Evolutionary conservation across 2,329 filamentous ascomycete species (phyloP), one percentile per base, ranked within the genome.

Genomic region (Cladosporium colombiae): DNA sequence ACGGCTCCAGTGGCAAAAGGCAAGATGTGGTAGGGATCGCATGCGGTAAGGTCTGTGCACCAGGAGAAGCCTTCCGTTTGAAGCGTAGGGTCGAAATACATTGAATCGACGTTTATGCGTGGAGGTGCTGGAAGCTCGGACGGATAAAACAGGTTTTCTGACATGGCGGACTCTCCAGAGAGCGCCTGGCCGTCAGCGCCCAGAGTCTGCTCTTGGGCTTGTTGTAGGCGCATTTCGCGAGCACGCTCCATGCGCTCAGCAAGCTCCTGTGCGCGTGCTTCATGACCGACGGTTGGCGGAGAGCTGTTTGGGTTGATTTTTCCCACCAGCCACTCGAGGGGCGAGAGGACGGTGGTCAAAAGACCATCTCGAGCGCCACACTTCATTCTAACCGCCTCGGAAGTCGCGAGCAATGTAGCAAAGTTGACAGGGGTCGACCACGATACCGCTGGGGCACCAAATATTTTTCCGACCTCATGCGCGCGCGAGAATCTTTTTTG

Each of bases 51-150:
- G 72, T 89, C 80, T 1, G 82, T 80, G 65, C 88, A 88, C 86
- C 86, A 89, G 1, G 87, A 77, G 3, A 83, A 80, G n/a, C 86
- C 86, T 75, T 88, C 86, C 8, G 74, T 80, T 5, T 82, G 80
- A 18, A 89, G 75, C 5, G 81, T 80, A 3, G 82, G 81, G 68
- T 87, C 83, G 35, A 65, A 65, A 14, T 52, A 31, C 8, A 37
- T 16, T 10, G 55, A 31, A 25, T 57, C 52, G 14, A 53, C n/a
- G 18, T 59, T 65, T 14, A 59, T 21, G 23, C 35, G 1, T 23
- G 53, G 55, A 21, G 59, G 53, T 16, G 35, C 46, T 63, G 49
- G 63, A 60, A 14, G 56, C 57, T 59, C 58, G 25, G 29, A 37
- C 7, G 44, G 11, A 21, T 50, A 8, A 2, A 29, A 27, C 23